Evolutionary conservation across 73 alveolate species (phyloP).

Genomic region (Blepharisma stoltei): DNA sequence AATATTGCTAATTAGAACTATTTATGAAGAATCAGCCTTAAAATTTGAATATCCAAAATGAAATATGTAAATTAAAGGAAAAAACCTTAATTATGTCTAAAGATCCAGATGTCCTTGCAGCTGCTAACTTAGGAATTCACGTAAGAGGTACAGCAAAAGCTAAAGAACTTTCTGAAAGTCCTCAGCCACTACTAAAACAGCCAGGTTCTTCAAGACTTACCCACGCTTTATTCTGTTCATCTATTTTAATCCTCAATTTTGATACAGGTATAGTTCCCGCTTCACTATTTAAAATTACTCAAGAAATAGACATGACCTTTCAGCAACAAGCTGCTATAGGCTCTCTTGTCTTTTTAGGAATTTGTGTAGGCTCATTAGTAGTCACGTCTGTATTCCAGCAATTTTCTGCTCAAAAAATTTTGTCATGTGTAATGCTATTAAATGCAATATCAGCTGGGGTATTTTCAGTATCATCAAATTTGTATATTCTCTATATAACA

Average conservation of each 20-base stretch:
- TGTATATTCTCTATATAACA: conserved; percentile 57
- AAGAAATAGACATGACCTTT: conserved; percentile 66
- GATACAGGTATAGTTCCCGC: conserved; percentile 93
- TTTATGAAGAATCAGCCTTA: no score
- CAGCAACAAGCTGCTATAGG: conserved; percentile 84
- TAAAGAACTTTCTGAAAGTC: conserved; percentile 12
- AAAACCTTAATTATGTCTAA: no score
- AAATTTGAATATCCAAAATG: no score
- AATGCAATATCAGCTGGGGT: conserved; percentile 66
- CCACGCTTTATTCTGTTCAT: conserved; percentile 58
- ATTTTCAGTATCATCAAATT: conserved; percentile 56
- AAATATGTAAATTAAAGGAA: no score
- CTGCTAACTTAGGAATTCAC: not conserved
- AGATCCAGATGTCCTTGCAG: no score
- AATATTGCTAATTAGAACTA: no score
- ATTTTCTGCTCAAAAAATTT: conserved; percentile 62
- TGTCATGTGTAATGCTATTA: conserved; percentile 55
- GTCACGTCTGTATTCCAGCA: conserved; percentile 71
- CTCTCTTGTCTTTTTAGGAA: conserved; percentile 84
- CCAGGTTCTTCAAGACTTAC: conserved; percentile 54
- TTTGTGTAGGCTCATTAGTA: conserved; percentile 68
- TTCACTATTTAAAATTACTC: conserved; percentile 65
- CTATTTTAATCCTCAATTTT: conserved; percentile 74
- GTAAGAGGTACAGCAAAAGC: conserved; percentile 9
- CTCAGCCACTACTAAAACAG: not conserved